Percentiles rank a stretch among this genome's conserved stretches.
These are phyloP conservation scores for Stephanodiscus triporus DNA, from an alignment of 108 stramenopile species.

Conservation along the genomic window DNA sequence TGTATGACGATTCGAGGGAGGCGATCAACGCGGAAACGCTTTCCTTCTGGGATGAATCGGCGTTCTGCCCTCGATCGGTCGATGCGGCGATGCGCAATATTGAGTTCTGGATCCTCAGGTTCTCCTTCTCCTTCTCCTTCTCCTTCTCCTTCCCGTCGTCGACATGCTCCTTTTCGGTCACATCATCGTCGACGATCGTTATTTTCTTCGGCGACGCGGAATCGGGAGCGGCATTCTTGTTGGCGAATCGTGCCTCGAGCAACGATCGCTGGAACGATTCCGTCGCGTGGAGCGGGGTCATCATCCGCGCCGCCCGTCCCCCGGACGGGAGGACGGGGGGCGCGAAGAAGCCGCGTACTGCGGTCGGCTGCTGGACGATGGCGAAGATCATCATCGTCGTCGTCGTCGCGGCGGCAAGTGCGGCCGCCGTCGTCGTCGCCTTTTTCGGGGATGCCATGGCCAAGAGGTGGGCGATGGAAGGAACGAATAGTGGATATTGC, in stretches of 20 bases:
- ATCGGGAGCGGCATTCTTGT: conserved; percentile 2
- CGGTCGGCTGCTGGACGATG: not conserved
- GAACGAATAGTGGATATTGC: too few relatives aligned
- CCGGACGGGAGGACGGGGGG: not conserved
- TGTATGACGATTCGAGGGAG: conserved; percentile 48
- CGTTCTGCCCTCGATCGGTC: conserved; percentile 79
- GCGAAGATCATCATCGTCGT: not conserved
- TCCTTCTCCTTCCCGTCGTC: not conserved
- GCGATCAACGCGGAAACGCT: conserved; percentile 36
- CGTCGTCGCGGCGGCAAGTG: not conserved
- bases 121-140: not conserved
- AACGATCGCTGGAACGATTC: conserved; percentile 13
- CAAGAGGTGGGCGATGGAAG: too few relatives aligned
- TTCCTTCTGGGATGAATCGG: conserved; percentile 54
- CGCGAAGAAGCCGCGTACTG: not conserved
- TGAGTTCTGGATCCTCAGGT: conserved; percentile 34
- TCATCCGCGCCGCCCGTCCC: not conserved
- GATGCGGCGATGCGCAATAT: conserved; percentile 58
- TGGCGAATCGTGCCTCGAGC: conserved; percentile 24
- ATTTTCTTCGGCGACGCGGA: not conserved
- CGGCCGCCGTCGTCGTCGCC: not conserved
- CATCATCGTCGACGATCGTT: not conserved
- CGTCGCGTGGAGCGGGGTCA: not conserved
- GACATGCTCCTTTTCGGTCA: too few relatives aligned
- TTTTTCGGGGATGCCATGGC: too few relatives aligned